Percentiles rank a stretch among this genome's conserved stretches.
Conservation (phyloP, 116 monocot genomes). For the Cymodocea nodosa region DNA sequence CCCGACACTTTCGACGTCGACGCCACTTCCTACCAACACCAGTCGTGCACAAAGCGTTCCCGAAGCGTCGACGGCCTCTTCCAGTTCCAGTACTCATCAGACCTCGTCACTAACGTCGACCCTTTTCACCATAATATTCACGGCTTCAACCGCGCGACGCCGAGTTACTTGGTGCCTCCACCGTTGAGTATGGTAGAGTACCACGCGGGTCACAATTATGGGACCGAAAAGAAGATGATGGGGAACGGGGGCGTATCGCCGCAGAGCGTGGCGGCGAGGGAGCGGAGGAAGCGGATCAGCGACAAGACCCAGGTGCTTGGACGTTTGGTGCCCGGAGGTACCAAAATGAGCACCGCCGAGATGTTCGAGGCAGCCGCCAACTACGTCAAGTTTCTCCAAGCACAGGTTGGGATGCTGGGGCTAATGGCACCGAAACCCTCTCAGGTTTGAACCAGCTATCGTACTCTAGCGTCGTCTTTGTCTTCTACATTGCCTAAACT, state of each 20-base stretch:
- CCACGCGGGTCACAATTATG: background rate
- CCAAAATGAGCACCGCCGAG: slow-evolving; percentile 67
- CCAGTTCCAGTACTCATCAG: background rate
- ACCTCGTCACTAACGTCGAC: background rate
- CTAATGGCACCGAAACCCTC: background rate
- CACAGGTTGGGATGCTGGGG: slow-evolving; percentile 35
- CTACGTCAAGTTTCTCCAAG: slow-evolving; percentile 68
- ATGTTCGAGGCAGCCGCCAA: slow-evolving; percentile 48
- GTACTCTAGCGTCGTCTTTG: too few species aligned
- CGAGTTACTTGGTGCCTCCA: background rate
- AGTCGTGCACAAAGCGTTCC: background rate
- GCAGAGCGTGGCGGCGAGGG: slow-evolving; percentile 55
- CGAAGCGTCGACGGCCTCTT: background rate
- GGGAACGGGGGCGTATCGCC: slow-evolving; percentile 16
- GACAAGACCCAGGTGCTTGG: slow-evolving; percentile 56
- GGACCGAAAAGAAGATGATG: background rate
- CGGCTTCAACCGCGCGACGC: background rate
- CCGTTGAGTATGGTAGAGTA: background rate
- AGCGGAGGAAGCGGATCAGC: slow-evolving; percentile 61
- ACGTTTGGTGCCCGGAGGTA: slow-evolving; percentile 47
- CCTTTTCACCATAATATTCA: background rate
- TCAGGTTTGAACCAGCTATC: too few species aligned
- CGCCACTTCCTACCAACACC: background rate
- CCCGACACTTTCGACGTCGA: background rate
- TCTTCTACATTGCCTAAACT: too few species aligned